These are phyloP conservation scores for Solanum dulcamara DNA, from an alignment of 257 asterid species.

Conservation along the genomic window DNA sequence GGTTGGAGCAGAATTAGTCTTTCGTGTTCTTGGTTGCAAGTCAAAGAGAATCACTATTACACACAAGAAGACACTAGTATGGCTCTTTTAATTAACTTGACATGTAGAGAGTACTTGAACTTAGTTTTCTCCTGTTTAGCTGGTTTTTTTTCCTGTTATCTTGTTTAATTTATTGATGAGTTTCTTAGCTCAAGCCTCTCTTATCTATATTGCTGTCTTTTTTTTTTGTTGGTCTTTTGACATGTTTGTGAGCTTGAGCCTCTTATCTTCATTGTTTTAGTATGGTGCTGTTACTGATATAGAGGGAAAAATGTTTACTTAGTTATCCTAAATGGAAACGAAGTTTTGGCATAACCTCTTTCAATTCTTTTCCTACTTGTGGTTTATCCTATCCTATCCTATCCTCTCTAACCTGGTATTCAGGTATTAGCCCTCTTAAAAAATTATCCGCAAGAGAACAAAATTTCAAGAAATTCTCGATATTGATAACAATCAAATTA, in stretches of 20 bases:
- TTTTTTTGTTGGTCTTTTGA: background rate
- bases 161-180: background rate
- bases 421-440: background rate
- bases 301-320: background rate
- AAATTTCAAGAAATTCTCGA: background rate
- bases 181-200: background rate
- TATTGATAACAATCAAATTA: background rate
- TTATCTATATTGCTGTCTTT: background rate
- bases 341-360: background rate
- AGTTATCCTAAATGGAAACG: background rate
- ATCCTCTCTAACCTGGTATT: background rate
- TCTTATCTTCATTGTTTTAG: background rate
- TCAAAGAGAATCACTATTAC: slow-evolving; percentile 96
- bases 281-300: background rate
- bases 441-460: background rate
- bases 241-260: background rate
- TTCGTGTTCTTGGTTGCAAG: slow-evolving; percentile 95
- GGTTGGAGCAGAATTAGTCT: slow-evolving; percentile 77
- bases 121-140: background rate
- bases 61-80: slow-evolving; percentile 92
- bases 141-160: background rate
- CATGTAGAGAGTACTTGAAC: background rate
- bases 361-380: background rate
- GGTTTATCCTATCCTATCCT: background rate
- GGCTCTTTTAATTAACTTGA: slow-evolving; percentile 13